These are phyloP conservation scores for Endoconidiophora laricicola DNA, from an alignment of 2,329 filamentous ascomycete genomes.

Conservation along the genomic window DNA sequence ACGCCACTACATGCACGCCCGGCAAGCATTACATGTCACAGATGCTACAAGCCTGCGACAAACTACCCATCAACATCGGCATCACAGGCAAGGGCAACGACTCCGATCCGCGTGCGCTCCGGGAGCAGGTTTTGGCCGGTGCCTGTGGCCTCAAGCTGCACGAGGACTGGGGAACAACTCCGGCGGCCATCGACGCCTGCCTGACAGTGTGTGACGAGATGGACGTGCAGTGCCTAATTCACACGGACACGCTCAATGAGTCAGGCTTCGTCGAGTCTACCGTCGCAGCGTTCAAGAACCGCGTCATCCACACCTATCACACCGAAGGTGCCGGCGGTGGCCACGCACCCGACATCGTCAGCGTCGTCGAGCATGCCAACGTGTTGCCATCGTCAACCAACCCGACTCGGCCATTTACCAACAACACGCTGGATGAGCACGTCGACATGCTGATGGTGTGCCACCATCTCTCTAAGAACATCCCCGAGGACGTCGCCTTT, in stretches of 20 bases:
- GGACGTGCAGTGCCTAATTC: constrained; percentile 85
- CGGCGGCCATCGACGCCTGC: constrained; percentile 79
- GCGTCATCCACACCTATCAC: constrained; percentile 92
- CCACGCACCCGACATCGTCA: constrained; percentile 91
- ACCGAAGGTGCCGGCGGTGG: constrained; percentile 90
- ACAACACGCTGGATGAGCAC: constrained; percentile 89
- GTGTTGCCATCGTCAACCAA: constrained; percentile 86
- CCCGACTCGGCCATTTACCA: constrained; percentile 77
- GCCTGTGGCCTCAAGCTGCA: constrained; percentile 86
- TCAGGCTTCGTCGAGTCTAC: constrained; percentile 94
- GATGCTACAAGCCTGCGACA: constrained; percentile 80
- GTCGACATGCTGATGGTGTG: constrained; percentile 98
- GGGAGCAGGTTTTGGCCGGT: constrained; percentile 67
- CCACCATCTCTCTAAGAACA: constrained; percentile 82
- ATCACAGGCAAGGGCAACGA: constrained; percentile 94
- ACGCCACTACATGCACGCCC: constrained; percentile 85
- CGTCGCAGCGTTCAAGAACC: constrained; percentile 65
- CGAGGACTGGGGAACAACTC: constrained; percentile 90
- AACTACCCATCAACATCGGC: constrained; percentile 69
- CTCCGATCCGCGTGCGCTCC: constrained; percentile 48
- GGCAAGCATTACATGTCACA: constrained; percentile 66
- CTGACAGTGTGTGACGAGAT: constrained; percentile 73
- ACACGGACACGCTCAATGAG: constrained; percentile 92
- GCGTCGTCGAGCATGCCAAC: constrained; percentile 73
- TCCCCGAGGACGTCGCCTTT: constrained; percentile 89